phyloP scores from a whole-genome alignment of 2,329 filamentous ascomycete species.

The Sporothrix schenckii region DNA sequence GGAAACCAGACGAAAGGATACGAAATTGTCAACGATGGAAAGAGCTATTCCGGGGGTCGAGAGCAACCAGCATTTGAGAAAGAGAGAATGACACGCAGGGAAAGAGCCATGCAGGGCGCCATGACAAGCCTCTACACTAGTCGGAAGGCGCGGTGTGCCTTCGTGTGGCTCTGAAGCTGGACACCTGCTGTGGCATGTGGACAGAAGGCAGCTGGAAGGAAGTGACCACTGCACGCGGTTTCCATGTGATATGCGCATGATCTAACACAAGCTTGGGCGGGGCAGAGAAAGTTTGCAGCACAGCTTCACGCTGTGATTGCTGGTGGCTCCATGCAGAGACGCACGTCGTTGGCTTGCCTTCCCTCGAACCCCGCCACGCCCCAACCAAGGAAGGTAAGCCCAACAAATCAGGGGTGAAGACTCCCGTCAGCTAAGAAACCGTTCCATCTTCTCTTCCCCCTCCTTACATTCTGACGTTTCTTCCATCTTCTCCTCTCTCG shows the following conservation, averaged over 20 bases:
- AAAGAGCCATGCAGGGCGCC: neutral
- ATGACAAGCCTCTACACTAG: neutral
- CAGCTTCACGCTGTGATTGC: no score
- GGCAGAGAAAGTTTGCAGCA: neutral
- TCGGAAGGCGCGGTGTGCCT: neutral
- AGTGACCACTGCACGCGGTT: neutral
- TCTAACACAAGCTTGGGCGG: neutral
- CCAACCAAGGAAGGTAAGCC: constrained; percentile 9
- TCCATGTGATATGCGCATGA: constrained; percentile 5
- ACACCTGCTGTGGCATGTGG: neutral
- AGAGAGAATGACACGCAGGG: neutral
- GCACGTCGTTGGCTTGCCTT: neutral
- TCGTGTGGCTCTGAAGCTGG: neutral
- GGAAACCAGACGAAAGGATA: no score
- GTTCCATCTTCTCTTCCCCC: neutral
- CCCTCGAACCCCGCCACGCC: constrained; percentile 2
- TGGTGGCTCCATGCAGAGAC: no score
- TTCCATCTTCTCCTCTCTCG: neutral
- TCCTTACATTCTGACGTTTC: no score
- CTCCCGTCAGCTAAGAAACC: neutral
- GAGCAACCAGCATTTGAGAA: neutral
- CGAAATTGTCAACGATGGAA: neutral
- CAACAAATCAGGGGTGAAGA: constrained; percentile 8
- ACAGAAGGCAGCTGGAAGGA: neutral
- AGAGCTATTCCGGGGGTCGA: neutral